Conservation (phyloP, 2,329 filamentous ascomycete genomes). For the Exophiala bonariae region DNA sequence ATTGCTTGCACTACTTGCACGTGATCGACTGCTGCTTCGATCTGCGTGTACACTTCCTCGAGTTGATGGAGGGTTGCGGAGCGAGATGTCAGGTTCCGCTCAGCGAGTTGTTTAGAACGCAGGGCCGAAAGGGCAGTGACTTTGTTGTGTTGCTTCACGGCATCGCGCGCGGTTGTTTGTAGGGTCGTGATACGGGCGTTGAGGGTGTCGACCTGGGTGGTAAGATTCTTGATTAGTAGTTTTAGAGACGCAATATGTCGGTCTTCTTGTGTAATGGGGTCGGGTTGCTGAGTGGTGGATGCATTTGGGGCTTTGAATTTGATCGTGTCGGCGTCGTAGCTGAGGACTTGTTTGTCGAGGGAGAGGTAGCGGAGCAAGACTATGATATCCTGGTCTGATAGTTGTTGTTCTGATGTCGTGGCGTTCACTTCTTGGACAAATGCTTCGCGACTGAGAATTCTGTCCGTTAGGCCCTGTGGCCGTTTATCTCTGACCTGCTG, state of each 20-base stretch:
- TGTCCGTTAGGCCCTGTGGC: conserved; percentile 34
- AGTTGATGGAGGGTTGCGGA: conserved; percentile 75
- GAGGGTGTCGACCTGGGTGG: conserved; percentile 66
- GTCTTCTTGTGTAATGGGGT: conserved; percentile 72
- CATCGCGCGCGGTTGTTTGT: conserved; percentile 62
- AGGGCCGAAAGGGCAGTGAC: conserved; percentile 75
- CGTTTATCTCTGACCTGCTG: conserved; percentile 4
- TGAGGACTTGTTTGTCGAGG: conserved; percentile 60
- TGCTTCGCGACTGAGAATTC: conserved; percentile 48
- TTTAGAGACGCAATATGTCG: conserved; percentile 77
- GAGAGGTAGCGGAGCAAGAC: conserved; percentile 69
- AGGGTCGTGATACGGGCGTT: conserved; percentile 52
- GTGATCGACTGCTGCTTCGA: conserved; percentile 83
- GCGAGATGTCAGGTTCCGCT: conserved; percentile 70
- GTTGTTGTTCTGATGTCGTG: conserved; percentile 50
- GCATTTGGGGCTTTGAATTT: conserved; percentile 64
- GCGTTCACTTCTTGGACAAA: conserved; percentile 62
- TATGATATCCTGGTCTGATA: conserved; percentile 57
- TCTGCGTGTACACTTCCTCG: conserved; percentile 77
- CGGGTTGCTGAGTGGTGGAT: conserved; percentile 31
- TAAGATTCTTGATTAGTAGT: conserved; percentile 68
- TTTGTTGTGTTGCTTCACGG: conserved; percentile 71
- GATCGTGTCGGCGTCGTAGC: conserved; percentile 60
- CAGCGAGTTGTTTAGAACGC: conserved; percentile 77
- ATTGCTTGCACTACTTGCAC: conserved; percentile 81